Base-by-base conservation (phyloP, 805 yeast genomes). In the Starmerella potacharoeniae region DNA sequence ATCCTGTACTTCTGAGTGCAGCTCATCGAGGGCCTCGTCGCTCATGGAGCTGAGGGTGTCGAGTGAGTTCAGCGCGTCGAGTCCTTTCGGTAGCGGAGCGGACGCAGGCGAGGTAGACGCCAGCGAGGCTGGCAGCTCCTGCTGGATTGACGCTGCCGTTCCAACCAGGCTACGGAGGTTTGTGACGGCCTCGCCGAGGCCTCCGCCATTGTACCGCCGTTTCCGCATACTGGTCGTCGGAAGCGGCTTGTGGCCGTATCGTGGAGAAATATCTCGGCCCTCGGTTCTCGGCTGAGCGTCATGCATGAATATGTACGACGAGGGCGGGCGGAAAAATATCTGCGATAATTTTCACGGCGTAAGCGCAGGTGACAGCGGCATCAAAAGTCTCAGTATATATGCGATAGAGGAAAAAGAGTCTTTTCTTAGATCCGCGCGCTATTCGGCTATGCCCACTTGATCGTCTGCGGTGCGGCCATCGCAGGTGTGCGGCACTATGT, bases 41-140 rank as follows among this genome's bases (percentile, higher is more conserved):
- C 40, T 39, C 33, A 56, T 30, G 5, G 40, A 36, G 45, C 47
- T 30, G 6, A 58, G 43, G n/a, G 56, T 31, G 52, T 49, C 53
- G 16, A 57, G 51, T 28, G 45, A 43, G 29, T 45, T 47, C n/a
- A 57, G 35, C 16, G 46, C 48, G 36, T 45, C 42, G 29, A 57
- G 43, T 9, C 55, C 57, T 30, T 35, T 46, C 9, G 62, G 62
- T 29, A 55, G 44, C n/a, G 58, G 46, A 17, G 53, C 28, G n/a
- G 56, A 46, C 10, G 42, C 35, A 5, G 58, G 60, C 17, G 11
- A 31, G 10, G 42, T 13, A 9, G 45, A 17, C 4, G 45, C 51
- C n/a, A 48, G 16, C n/a, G 59, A 53, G 10, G 53, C 53, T 0
- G 61, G 61, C 35, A 58, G 42, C 13, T 22, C 40, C 37, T 40